phyloP scores from a whole-genome alignment of 2,329 filamentous ascomycete species.

The Hymenoscyphus albidus region DNA sequence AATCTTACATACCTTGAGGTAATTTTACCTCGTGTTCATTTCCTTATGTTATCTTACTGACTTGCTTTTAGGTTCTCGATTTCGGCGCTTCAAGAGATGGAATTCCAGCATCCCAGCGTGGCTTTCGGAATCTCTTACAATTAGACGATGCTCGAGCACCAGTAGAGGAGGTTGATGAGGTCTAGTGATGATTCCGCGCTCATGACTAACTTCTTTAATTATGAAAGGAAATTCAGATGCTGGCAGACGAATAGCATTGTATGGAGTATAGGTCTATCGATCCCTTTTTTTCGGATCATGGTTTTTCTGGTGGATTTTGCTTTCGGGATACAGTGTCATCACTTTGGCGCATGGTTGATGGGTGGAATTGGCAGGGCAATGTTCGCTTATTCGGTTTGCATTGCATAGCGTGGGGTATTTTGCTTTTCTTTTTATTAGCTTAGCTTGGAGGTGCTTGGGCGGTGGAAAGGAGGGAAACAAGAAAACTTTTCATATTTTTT shows the following conservation, averaged over 20 bases:
- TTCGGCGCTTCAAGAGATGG: conserved; percentile 93
- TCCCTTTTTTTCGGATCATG: conserved; percentile 8
- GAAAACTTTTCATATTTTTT: not conserved
- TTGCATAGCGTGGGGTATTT: conserved; percentile 1
- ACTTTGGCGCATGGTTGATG: not conserved
- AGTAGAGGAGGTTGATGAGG: conserved; percentile 24
- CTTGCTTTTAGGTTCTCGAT: conserved; percentile 74
- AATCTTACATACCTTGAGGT: conserved; percentile 95
- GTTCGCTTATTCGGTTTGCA: not conserved
- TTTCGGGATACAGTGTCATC: conserved; percentile 7
- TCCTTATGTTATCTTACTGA: conserved; percentile 34
- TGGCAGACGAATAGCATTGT: conserved; percentile 5
- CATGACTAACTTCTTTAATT: conserved; percentile 14
- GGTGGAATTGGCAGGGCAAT: not conserved
- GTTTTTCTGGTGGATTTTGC: conserved; percentile 12
- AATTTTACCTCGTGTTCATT: conserved; percentile 36
- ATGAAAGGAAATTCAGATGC: not conserved
- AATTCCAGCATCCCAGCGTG: conserved; percentile 70
- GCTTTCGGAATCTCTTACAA: conserved; percentile 63
- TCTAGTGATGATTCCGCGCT: conserved; percentile 11
- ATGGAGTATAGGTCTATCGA: conserved; percentile 6
- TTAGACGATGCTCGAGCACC: conserved; percentile 19
- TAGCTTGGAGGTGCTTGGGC: not conserved
- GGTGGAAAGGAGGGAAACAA: not conserved
- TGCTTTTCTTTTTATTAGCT: not conserved